Conservation (phyloP, 2,329 filamentous ascomycete species). For the Penicillium expansum region DNA sequence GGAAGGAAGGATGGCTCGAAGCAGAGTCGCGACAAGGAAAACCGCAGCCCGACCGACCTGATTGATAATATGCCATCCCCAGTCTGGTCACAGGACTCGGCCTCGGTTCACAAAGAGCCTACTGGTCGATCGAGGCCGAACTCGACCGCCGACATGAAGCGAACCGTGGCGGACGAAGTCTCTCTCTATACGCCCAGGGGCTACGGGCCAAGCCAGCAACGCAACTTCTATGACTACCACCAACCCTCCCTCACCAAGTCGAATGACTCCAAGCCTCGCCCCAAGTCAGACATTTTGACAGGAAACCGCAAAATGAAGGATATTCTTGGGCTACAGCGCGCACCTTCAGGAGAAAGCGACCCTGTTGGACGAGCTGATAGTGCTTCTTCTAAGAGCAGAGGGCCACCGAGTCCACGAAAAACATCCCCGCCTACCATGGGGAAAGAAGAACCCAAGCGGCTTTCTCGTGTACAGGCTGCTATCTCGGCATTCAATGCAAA, state of each 20-base stretch:
- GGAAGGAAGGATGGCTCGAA: conserved; percentile 58
- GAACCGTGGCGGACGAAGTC: conserved; percentile 54
- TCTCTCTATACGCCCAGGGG: conserved; percentile 58
- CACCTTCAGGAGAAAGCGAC: conserved; percentile 25
- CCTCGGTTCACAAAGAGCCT: conserved; percentile 36
- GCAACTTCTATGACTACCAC: conserved; percentile 57
- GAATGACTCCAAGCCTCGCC: conserved; percentile 45
- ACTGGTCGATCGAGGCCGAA: conserved; percentile 37
- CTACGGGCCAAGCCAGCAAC: conserved; percentile 61
- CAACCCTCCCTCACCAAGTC: conserved; percentile 46
- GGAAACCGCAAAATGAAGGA: conserved; percentile 43
- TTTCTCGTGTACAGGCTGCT: conserved; percentile 60
- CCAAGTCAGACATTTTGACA: conserved; percentile 51
- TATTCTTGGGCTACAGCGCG: conserved; percentile 29
- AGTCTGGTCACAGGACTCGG: conserved; percentile 75
- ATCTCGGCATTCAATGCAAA: conserved; percentile 63
- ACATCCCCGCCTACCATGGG: conserved; percentile 28
- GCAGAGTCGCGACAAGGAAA: conserved; percentile 72
- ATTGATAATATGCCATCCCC: conserved; percentile 58
- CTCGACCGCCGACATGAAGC: conserved; percentile 43
- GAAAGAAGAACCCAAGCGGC: conserved; percentile 45
- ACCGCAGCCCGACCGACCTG: conserved; percentile 61
- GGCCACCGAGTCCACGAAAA: conserved; percentile 25
- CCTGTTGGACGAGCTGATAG: conserved; percentile 14
- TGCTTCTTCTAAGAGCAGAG: conserved; percentile 18